phyloP scores from a whole-genome alignment of 1,139 yeast species.

The Blastobotrys illinoisensis region DNA sequence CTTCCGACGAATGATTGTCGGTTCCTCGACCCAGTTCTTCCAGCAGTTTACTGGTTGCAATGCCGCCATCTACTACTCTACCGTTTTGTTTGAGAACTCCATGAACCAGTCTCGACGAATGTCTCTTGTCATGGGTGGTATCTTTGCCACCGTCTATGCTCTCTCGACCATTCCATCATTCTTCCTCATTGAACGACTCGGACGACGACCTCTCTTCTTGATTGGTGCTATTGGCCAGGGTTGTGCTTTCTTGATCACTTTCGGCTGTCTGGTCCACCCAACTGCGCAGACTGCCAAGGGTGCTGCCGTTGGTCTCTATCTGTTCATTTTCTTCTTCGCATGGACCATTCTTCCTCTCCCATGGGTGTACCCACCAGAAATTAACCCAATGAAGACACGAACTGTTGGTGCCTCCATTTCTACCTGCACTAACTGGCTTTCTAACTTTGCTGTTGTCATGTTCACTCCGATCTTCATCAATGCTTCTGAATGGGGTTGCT shows the following conservation, averaged over 20 bases:
- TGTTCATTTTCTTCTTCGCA: conserved; percentile 52
- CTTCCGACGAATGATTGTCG: conserved; percentile 39
- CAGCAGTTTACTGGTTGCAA: conserved; percentile 67
- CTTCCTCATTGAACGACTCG: conserved; percentile 50
- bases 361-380: conserved; percentile 32
- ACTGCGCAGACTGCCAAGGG: conserved; percentile 36
- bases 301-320: conserved; percentile 50
- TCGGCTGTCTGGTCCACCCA: conserved; percentile 49
- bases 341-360: conserved; percentile 51
- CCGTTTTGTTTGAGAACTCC: conserved; percentile 41
- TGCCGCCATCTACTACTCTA: conserved; percentile 45
- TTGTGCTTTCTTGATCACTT: conserved; percentile 64
- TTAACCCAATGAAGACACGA: conserved; percentile 54
- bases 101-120: conserved; percentile 47
- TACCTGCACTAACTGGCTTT: conserved; percentile 51
- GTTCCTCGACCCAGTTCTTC: conserved; percentile 48
- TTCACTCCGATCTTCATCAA: conserved; percentile 48
- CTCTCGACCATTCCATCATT: conserved; percentile 48
- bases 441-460: conserved; percentile 50
- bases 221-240: conserved; percentile 42
- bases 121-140: conserved; percentile 52
- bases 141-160: conserved; percentile 49
- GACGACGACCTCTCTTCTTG: conserved; percentile 58
- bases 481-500: conserved; percentile 43
- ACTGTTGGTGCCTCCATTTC: conserved; percentile 48